Conservation (phyloP, 2,329 filamentous ascomycete species). For the Colletotrichum sp. region DNA sequence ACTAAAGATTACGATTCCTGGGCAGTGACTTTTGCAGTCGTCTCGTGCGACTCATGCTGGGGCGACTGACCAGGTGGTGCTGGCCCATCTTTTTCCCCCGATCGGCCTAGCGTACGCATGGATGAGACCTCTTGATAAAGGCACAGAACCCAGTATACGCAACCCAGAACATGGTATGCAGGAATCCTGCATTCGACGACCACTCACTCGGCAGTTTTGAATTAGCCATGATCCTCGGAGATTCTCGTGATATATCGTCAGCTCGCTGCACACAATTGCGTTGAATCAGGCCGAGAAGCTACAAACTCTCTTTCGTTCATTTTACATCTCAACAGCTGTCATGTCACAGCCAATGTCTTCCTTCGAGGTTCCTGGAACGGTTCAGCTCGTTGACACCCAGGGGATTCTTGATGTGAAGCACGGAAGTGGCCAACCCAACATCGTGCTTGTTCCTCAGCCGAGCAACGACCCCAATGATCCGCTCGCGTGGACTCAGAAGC, state of each 20-base stretch:
- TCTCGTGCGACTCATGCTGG: background rate
- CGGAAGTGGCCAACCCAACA: constrained; percentile 5
- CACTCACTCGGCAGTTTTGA: background rate
- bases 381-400: background rate
- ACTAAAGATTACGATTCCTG: background rate
- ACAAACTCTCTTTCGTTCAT: background rate
- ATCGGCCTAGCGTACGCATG: background rate
- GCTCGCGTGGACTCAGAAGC: constrained; percentile 22
- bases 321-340: background rate
- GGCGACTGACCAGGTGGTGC: background rate
- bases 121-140: background rate
- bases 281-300: background rate
- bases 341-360: background rate
- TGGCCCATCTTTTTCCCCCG: background rate
- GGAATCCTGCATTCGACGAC: background rate
- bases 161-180: background rate
- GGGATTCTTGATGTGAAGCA: background rate
- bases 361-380: background rate
- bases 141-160: background rate
- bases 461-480: constrained; percentile 28
- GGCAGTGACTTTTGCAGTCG: background rate
- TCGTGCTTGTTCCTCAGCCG: constrained; percentile 27
- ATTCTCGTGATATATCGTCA: background rate
- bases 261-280: background rate
- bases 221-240: background rate